Percentiles rank a stretch among this genome's conserved stretches.
phyloP scores from a whole-genome alignment of 1,139 yeast genomes.

The Debaryomyces sp. region DNA sequence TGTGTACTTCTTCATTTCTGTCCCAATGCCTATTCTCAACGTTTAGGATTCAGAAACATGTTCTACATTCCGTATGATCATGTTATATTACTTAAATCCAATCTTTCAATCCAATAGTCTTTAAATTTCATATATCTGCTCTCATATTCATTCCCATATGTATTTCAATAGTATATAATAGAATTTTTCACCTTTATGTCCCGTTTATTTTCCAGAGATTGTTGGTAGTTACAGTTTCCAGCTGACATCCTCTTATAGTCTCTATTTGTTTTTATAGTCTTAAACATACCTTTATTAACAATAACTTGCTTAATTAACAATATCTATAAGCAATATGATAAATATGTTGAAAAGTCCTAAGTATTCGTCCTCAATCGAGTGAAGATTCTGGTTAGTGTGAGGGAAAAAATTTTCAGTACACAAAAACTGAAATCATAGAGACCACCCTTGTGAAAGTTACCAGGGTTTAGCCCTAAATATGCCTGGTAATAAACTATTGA shows the following conservation, averaged over 20 bases:
- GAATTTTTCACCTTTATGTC: constrained; percentile 4
- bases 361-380: constrained; percentile 4
- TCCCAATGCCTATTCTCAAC: not conserved
- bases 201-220: not conserved
- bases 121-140: not conserved
- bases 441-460: constrained; percentile 7
- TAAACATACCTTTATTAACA: constrained; percentile 21
- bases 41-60: not conserved
- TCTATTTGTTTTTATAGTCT: not conserved
- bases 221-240: constrained; percentile 2
- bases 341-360: constrained; percentile 8
- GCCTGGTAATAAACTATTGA: not conserved
- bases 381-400: constrained; percentile 10
- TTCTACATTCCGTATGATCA: not conserved
- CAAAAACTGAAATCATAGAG: constrained; percentile 7
- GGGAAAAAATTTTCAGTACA: constrained; percentile 14
- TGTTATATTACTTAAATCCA: not conserved
- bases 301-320: constrained; percentile 11
- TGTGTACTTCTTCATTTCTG: not conserved
- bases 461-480: constrained; percentile 18
- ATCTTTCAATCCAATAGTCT: not conserved
- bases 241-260: not conserved
- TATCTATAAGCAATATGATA: constrained; percentile 3
- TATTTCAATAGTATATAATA: not conserved
- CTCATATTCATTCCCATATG: not conserved